Conservation (phyloP, 306 rosid species). For the Gillenia trifoliata region DNA sequence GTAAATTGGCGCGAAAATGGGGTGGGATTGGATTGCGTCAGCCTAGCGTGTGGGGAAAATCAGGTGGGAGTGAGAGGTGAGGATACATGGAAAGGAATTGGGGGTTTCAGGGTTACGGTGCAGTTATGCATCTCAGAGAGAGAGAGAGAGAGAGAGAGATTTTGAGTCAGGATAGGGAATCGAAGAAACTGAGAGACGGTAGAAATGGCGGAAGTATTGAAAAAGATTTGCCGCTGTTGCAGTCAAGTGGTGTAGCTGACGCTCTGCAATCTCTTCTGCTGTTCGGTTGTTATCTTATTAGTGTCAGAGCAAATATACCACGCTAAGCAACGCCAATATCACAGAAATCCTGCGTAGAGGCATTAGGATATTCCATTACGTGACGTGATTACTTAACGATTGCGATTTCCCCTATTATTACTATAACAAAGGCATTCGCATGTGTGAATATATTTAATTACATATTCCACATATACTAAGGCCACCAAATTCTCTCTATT, state of each 20-base stretch:
- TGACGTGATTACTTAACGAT: too few species aligned
- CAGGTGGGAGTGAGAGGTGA: constrained; percentile 5
- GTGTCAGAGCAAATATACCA: too few species aligned
- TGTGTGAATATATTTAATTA: too few species aligned
- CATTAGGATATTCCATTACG: too few species aligned
- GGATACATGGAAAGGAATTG: constrained; percentile 36
- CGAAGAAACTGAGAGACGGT: not conserved
- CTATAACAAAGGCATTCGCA: too few species aligned
- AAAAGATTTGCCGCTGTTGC: not conserved
- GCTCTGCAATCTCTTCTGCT: too few species aligned
- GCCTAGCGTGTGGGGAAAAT: constrained; percentile 19
- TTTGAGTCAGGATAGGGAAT: not conserved
- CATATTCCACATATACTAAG: too few species aligned
- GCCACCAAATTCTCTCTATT: too few species aligned
- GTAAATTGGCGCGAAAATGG: constrained; percentile 11
- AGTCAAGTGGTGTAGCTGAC: not conserved
- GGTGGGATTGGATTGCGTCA: constrained; percentile 4
- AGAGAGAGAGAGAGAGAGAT: too few species aligned
- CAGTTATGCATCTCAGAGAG: constrained; percentile 55
- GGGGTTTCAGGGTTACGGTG: constrained; percentile 33
- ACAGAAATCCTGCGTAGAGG: too few species aligned
- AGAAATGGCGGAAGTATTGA: not conserved
- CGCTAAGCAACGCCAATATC: too few species aligned
- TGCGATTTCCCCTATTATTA: too few species aligned
- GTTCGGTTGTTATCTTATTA: not conserved